A percentile compares a stretch with the other conserved stretches of the same genome.
Evolutionary conservation across 2,329 filamentous ascomycete species (phyloP).

Genomic region (Hypoxylon sp.): DNA sequence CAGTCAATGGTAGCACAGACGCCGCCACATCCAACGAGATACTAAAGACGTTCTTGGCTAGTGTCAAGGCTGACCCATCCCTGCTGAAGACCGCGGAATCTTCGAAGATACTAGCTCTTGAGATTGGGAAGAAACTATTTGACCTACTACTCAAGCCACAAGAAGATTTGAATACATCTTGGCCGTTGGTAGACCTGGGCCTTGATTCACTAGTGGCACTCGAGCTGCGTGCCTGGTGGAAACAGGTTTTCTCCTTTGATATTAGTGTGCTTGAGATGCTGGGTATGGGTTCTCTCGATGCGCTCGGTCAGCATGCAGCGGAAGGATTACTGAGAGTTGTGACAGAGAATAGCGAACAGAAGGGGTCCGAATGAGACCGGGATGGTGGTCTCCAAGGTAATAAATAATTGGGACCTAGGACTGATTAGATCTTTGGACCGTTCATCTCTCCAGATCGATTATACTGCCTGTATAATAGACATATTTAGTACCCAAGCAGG

Average conservation of each 20-base stretch:
- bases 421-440: background rate
- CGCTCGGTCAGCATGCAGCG: conserved; percentile 40
- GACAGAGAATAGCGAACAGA: conserved; percentile 24
- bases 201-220: conserved; percentile 46
- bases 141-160: conserved; percentile 40
- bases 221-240: conserved; percentile 61
- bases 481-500: background rate
- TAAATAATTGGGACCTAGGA: background rate
- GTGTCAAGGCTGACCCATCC: conserved; percentile 25
- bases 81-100: conserved; percentile 23
- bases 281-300: conserved; percentile 38
- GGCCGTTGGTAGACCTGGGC: conserved; percentile 33
- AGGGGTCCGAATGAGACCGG: conserved; percentile 16
- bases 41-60: conserved; percentile 34
- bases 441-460: background rate
- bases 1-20: conserved; percentile 1
- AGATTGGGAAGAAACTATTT: conserved; percentile 39
- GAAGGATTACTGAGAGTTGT: conserved; percentile 29
- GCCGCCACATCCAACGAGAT: conserved; percentile 20
- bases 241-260: conserved; percentile 39
- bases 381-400: background rate
- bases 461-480: background rate
- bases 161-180: conserved; percentile 34
- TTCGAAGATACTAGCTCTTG: conserved; percentile 25
- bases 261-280: conserved; percentile 44